phyloP scores from a whole-genome alignment of 768 basidiomycete species.

The Pleurotus ostreatus region DNA sequence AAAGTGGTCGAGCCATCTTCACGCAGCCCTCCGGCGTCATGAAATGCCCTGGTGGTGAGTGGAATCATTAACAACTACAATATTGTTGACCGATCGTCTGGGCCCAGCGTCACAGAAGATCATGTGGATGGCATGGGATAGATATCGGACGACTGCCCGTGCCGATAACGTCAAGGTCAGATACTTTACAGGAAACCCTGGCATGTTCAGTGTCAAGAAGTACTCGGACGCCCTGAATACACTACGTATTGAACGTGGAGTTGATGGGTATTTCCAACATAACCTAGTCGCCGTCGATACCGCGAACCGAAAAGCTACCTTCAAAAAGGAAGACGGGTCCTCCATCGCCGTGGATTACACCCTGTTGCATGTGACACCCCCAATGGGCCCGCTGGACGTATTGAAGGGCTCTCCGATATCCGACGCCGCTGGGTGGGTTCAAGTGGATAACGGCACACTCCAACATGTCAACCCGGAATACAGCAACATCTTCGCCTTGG shows the following conservation, averaged over 20 bases:
- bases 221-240: slow-evolving; percentile 85
- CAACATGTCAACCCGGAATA: slow-evolving; percentile 80
- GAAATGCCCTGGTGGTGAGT: slow-evolving; percentile 87
- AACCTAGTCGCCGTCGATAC: slow-evolving; percentile 77
- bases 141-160: slow-evolving; percentile 60
- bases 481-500: slow-evolving; percentile 82
- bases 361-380: slow-evolving; percentile 82
- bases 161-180: slow-evolving; percentile 56
- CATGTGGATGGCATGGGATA: slow-evolving; percentile 97
- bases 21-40: slow-evolving; percentile 91
- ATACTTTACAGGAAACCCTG: slow-evolving; percentile 88
- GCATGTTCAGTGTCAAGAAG: slow-evolving; percentile 97
- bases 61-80: neutral
- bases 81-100: neutral
- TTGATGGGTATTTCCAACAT: slow-evolving; percentile 79
- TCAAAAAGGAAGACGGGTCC: slow-evolving; percentile 73
- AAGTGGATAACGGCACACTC: slow-evolving; percentile 76
- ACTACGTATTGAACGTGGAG: slow-evolving; percentile 72
- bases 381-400: slow-evolving; percentile 83
- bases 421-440: slow-evolving; percentile 86
- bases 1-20: slow-evolving; percentile 78
- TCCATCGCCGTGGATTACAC: slow-evolving; percentile 74
- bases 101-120: slow-evolving; percentile 78
- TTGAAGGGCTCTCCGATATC: slow-evolving; percentile 76
- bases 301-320: slow-evolving; percentile 73